Base-by-base conservation (phyloP, 2,329 filamentous ascomycete genomes). In the Verticillium albo-atrum region DNA sequence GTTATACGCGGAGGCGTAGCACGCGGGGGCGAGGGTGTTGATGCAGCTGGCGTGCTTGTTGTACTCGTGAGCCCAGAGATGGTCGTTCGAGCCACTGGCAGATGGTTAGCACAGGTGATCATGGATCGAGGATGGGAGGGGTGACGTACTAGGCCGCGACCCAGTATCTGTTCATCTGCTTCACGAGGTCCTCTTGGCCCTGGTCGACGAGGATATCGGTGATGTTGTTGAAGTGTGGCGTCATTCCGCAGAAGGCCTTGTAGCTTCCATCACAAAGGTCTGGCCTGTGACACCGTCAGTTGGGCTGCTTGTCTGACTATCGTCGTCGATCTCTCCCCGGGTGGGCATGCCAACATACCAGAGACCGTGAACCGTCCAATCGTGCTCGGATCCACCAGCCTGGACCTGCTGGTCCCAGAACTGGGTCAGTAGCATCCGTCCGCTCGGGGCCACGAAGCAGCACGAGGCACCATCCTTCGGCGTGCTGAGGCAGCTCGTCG, bases 1-100 rank as follows among this genome's bases (percentile, higher is more conserved):
- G 6, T 56, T 62, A 69, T 79, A 75, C 67, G 83, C 82, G 59
- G 81, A 74, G 37, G 76, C 75, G 74, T 90, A 91, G 78, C 89
- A 91, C 23, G 74, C 68, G 0, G 87, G 82, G 2, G 86, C 75
- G 53, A 91, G 81, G 0, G 89, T 91, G 68, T 84, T 87, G 67
- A 91, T 85, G 74, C 89, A 91, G 14, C 88, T 90, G 32, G 84
- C 89, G 70, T 91, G 88, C 71, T 89, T 90, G 71, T 81, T 79
- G 83, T 86, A 91, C 69, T 91, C 88, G 72, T 89, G 86, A 66
- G 84, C 79, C 88, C 88, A 91, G 66, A 91, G 70, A 57, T 74
- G 70, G 32, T 73, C 68, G 64, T 78, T 78, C 25, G 71, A 68
- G 27, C 75, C 75, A 58, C 74, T 74, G 58, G n/a, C 23, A 54